phyloP scores from a whole-genome alignment of 495 filamentous ascomycete species.

The Xylaria nigripes region DNA sequence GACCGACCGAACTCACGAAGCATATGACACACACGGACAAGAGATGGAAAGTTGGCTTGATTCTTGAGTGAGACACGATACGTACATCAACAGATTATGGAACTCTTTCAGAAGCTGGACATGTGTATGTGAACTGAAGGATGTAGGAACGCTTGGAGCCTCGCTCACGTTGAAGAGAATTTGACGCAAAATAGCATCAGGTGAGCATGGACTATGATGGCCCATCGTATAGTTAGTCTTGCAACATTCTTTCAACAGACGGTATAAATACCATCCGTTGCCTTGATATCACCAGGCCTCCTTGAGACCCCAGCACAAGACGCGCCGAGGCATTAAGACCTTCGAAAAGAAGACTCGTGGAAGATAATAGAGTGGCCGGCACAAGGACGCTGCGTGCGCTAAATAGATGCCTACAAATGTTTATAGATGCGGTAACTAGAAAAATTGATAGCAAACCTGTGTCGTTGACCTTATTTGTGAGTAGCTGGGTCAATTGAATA shows the following conservation, averaged over 20 bases:
- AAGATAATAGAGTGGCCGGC: constrained; percentile 31
- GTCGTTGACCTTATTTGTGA: not conserved
- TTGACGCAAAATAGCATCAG: constrained; percentile 20
- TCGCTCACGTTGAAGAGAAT: constrained; percentile 35
- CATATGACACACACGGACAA: not conserved
- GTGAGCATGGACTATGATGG: constrained; percentile 50
- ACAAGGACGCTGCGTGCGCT: constrained; percentile 31
- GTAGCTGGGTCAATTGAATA: not conserved
- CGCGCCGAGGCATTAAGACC: constrained; percentile 39
- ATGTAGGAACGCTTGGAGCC: constrained; percentile 51
- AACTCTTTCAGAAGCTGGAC: not conserved
- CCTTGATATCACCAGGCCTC: constrained; percentile 31
- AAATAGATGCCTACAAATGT: not conserved
- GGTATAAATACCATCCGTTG: constrained; percentile 22
- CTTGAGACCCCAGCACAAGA: constrained; percentile 41
- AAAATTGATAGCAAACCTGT: constrained; percentile 3
- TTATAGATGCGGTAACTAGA: not conserved
- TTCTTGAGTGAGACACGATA: not conserved
- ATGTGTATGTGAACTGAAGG: not conserved
- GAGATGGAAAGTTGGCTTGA: not conserved
- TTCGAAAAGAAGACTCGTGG: constrained; percentile 39
- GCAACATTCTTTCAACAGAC: constrained; percentile 30
- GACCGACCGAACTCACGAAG: not conserved
- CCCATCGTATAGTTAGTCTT: constrained; percentile 33
- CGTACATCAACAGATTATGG: not conserved